A percentile compares a stretch with the other conserved stretches of the same genome.
phyloP scores from a whole-genome alignment of 495 filamentous ascomycete species.

The Bryoglossum gracile region DNA sequence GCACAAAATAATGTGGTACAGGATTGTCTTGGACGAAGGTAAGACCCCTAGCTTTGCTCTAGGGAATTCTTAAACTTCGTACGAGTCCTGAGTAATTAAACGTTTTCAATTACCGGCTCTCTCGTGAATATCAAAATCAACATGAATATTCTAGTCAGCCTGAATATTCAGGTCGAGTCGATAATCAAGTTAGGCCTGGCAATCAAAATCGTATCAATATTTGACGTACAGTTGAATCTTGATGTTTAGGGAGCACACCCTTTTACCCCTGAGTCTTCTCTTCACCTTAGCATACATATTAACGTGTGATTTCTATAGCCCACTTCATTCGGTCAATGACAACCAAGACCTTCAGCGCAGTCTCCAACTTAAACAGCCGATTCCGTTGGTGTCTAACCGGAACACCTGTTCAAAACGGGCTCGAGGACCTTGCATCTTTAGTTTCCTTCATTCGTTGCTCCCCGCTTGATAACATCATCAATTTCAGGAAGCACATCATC shows the following conservation, averaged over 20 bases:
- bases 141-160: too few species aligned
- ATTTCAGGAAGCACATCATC: conserved; percentile 29
- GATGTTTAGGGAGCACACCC: background rate
- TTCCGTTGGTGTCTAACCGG: conserved; percentile 80
- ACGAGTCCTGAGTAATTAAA: too few species aligned
- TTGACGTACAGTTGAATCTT: too few species aligned
- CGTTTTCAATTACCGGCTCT: too few species aligned
- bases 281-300: too few species aligned
- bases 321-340: conserved; percentile 74
- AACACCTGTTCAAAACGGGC: conserved; percentile 57
- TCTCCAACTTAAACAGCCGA: conserved; percentile 53
- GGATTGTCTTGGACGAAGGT: conserved; percentile 83
- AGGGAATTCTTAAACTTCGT: too few species aligned
- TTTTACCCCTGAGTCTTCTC: too few species aligned
- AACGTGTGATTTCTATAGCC: too few species aligned
- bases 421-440: conserved; percentile 43
- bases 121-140: too few species aligned
- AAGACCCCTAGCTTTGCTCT: background rate
- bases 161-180: too few species aligned
- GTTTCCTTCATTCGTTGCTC: conserved; percentile 37
- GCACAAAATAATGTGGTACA: conserved; percentile 63
- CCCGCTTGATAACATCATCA: conserved; percentile 29
- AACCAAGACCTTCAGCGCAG: conserved; percentile 62
- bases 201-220: too few species aligned
- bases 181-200: too few species aligned